Percentiles rank a stretch among this genome's conserved stretches.
Evolutionary conservation across 2,329 filamentous ascomycete species (phyloP).

Genomic region (Epichloe typhina): DNA sequence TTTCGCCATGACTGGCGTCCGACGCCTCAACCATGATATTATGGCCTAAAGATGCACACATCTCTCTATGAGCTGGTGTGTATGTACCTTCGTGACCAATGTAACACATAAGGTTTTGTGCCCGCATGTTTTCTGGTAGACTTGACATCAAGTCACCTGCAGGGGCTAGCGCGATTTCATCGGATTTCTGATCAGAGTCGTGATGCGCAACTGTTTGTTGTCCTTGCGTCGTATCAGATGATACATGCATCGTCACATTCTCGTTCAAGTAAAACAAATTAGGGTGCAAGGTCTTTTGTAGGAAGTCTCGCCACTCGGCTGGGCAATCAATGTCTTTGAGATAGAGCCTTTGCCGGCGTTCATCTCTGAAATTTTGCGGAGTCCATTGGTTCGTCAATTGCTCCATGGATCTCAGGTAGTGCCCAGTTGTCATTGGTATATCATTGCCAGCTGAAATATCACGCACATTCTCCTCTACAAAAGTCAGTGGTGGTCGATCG

Average conservation of each 20-base stretch:
- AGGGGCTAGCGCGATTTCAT: slow-evolving; percentile 47
- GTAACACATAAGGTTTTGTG: slow-evolving; percentile 96
- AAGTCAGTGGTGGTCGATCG: slow-evolving; percentile 10
- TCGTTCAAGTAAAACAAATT: slow-evolving; percentile 87
- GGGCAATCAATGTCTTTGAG: slow-evolving; percentile 97
- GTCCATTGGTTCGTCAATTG: slow-evolving; percentile 75
- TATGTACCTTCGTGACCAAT: slow-evolving; percentile 96
- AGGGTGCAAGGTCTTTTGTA: slow-evolving; percentile 66
- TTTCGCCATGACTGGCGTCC: slow-evolving; percentile 56
- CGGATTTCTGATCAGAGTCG: slow-evolving; percentile 27
- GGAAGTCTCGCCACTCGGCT: slow-evolving; percentile 66
- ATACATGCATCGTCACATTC: slow-evolving; percentile 37
- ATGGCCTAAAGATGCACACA: slow-evolving; percentile 92
- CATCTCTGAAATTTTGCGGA: slow-evolving; percentile 61
- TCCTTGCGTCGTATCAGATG: not conserved
- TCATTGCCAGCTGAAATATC: slow-evolving; percentile 62
- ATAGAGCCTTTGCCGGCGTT: slow-evolving; percentile 75
- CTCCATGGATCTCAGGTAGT: slow-evolving; percentile 82
- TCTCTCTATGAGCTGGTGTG: slow-evolving; percentile 88
- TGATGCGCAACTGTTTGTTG: slow-evolving; percentile 18
- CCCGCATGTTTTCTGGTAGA: slow-evolving; percentile 73
- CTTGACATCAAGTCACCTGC: slow-evolving; percentile 93
- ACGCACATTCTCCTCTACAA: slow-evolving; percentile 68
- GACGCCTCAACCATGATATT: slow-evolving; percentile 98
- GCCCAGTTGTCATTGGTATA: slow-evolving; percentile 73